These are phyloP conservation scores for Ulota crispa DNA, from an alignment of 225 moss, liverwort and hornwort genomes.

Conservation along the genomic window DNA sequence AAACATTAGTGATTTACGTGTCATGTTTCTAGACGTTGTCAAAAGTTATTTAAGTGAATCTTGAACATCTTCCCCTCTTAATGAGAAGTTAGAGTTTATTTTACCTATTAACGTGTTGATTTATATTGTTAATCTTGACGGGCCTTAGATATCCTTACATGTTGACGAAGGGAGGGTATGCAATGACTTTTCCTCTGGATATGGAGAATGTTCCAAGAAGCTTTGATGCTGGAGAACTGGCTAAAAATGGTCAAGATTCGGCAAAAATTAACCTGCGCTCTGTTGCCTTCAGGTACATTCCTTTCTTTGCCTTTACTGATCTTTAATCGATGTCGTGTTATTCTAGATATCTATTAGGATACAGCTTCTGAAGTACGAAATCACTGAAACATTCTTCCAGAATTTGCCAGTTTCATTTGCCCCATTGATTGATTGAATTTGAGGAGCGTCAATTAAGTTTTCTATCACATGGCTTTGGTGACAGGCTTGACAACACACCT, in stretches of 20 bases:
- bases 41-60: neutral
- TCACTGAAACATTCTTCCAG: neutral
- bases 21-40: neutral
- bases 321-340: neutral
- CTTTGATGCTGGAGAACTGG: conserved; percentile 38
- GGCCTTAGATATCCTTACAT: conserved; percentile 68
- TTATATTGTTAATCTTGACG: conserved; percentile 24
- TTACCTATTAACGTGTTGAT: neutral
- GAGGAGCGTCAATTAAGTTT: neutral
- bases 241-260: conserved; percentile 56
- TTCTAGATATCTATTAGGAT: neutral
- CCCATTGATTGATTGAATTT: neutral
- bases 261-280: conserved; percentile 79
- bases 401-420: neutral
- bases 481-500: conserved; percentile 65
- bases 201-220: conserved; percentile 56
- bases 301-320: neutral
- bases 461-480: neutral
- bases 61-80: neutral
- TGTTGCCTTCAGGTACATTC: conserved; percentile 61
- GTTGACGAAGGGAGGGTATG: conserved; percentile 84
- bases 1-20: neutral
- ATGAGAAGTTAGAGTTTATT: neutral
- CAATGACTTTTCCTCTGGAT: conserved; percentile 73
- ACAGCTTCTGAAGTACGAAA: neutral